phyloP scores from a whole-genome alignment of 1,139 yeast species.

The Entelexis paramagnoliae region DNA sequence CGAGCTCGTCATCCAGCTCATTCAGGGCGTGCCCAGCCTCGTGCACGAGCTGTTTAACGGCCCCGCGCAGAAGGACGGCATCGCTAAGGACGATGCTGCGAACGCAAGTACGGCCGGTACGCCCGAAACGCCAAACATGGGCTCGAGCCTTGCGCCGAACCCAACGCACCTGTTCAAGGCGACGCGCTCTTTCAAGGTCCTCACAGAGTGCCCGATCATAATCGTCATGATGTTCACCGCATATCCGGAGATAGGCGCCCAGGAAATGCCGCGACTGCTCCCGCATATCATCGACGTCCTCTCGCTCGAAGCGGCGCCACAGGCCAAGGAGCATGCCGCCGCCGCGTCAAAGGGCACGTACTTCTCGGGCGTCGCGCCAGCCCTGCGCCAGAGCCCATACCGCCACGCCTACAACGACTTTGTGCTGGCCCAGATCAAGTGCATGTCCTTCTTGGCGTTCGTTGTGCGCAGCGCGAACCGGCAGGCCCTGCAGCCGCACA shows the following conservation, averaged over 20 bases:
- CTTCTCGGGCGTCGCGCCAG: slow-evolving; percentile 47
- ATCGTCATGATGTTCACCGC: slow-evolving; percentile 87
- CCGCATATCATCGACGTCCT: slow-evolving; percentile 74
- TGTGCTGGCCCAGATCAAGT: slow-evolving; percentile 90
- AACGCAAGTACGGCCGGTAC: background rate
- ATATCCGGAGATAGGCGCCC: slow-evolving; percentile 62
- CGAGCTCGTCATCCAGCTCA: slow-evolving; percentile 63
- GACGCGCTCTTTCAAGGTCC: slow-evolving; percentile 74
- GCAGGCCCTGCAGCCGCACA: slow-evolving; percentile 52
- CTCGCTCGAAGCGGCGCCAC: slow-evolving; percentile 64
- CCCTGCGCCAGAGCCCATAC: slow-evolving; percentile 45
- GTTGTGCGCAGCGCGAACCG: slow-evolving; percentile 72
- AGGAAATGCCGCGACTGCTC: slow-evolving; percentile 64
- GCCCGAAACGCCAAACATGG: slow-evolving; percentile 4
- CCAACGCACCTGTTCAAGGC: slow-evolving; percentile 29
- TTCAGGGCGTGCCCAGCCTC: slow-evolving; percentile 68
- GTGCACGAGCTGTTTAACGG: slow-evolving; percentile 51
- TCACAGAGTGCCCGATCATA: slow-evolving; percentile 95
- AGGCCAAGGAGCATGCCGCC: slow-evolving; percentile 54
- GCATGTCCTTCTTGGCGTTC: slow-evolving; percentile 90
- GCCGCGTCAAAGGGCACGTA: slow-evolving; percentile 48
- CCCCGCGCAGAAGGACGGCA: slow-evolving; percentile 4
- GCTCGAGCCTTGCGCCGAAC: background rate
- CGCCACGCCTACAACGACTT: slow-evolving; percentile 80
- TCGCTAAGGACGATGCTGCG: background rate